Base-by-base conservation (phyloP, 2,329 filamentous ascomycete genomes). In the Penicillium sp. region DNA sequence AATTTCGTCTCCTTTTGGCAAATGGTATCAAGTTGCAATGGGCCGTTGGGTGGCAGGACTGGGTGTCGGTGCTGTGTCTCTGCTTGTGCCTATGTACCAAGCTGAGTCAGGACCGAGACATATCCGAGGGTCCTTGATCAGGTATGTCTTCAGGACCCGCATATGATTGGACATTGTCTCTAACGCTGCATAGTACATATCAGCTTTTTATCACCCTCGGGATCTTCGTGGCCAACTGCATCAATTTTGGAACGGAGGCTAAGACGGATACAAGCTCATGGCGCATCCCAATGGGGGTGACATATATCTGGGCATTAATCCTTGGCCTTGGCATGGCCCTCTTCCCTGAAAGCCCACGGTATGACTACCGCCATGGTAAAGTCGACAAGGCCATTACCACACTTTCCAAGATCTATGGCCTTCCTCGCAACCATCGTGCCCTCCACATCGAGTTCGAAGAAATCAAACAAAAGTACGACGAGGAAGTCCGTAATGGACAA, bases 301-400 rank as follows among this genome's bases (percentile, higher is more conserved):
- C 74, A 2, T 80, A 77, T 54, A 61, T 79, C 43, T 80, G 74
- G 70, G 73, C 77, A 2, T 54, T 70, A 4, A 69, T 80, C 29
- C 75, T 81, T 48, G 72, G 72, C 1, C 37, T 65, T 13, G 77
- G 77, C 5, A 79, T 81, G 41, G 46, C 72, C 5, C 70, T 78
- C 51, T 72, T 81, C 47, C 72, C 72, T 0, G 78, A 81, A 49
- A 76, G 71, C 8, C 78, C 78, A 4, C 73, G 78, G 2, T 80
- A 73, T 65, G 76, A 77, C 28, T 81, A 78, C 57, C 72, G 78
- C n/a, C 59, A 73, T 25, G 75, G 74, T 23, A 71, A 72, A n/a
- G 63, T 69, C 14, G 74, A 79, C 2, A 59, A 63, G 28, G 77
- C 78, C 2, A 66, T 72, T 23, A 56, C 54, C 7, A 79, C 76